Evolutionary conservation across 208 protist species (phyloP).

Genomic region (Phytomonas francai): DNA sequence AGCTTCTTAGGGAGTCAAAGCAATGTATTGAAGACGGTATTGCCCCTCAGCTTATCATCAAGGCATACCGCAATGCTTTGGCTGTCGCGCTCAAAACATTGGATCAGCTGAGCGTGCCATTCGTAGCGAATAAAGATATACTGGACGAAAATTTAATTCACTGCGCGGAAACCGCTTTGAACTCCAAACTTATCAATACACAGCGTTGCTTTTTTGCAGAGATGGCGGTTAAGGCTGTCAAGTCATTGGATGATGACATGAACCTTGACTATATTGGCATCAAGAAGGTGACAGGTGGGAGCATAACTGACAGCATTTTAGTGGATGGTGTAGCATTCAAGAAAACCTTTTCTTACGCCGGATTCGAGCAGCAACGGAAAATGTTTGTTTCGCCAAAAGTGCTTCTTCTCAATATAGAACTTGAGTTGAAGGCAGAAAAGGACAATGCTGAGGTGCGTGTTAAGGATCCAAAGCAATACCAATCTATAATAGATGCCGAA

Average conservation of each 20-base stretch:
- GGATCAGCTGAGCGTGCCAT: conserved; percentile 90
- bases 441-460: conserved; percentile 99
- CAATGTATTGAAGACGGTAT: conserved; percentile 99
- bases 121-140: conserved; percentile 49
- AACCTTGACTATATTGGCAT: conserved; percentile 99
- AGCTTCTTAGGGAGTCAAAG: conserved; percentile 97
- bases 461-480: conserved; percentile 98
- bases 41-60: conserved; percentile 98
- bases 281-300: conserved; percentile 99
- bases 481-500: conserved; percentile 99
- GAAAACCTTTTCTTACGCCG: conserved; percentile 99
- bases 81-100: conserved; percentile 75
- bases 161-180: conserved; percentile 98
- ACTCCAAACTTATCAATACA: conserved; percentile 99
- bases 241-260: conserved; percentile 92
- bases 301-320: conserved; percentile 97
- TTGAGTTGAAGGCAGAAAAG: conserved; percentile 99
- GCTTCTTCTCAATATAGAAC: conserved; percentile 99
- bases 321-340: conserved; percentile 99
- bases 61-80: conserved; percentile 89
- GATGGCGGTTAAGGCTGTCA: conserved; percentile 98
- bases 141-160: conserved; percentile 81
- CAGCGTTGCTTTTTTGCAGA: conserved; percentile 97
- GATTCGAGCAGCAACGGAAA: conserved; percentile 99
- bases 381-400: conserved; percentile 98